A percentile compares a stretch with the other conserved stretches of the same genome.
Evolutionary conservation across 116 monocot species (phyloP).

Genomic region (Trichopus zeylanicus): DNA sequence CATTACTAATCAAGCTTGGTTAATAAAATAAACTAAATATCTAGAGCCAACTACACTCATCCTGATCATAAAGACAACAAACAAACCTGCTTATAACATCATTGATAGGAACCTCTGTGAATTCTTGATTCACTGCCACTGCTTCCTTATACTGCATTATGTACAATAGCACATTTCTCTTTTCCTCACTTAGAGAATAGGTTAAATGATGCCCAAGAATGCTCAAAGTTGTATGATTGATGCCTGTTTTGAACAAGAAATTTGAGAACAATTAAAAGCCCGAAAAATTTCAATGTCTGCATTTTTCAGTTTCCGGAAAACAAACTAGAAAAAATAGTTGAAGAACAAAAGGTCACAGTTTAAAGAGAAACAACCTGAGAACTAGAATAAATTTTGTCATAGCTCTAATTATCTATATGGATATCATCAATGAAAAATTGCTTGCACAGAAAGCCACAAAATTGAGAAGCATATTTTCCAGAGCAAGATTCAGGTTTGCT

Average conservation of each 20-base stretch:
- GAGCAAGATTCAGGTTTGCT: too few species aligned
- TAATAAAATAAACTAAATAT: not conserved
- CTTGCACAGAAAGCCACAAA: too few species aligned
- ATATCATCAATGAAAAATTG: too few species aligned
- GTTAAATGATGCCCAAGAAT: constrained; percentile 29
- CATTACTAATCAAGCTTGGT: not conserved
- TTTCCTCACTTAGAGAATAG: constrained; percentile 45
- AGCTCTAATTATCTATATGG: too few species aligned
- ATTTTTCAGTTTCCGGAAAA: not conserved
- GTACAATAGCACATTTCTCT: constrained; percentile 35
- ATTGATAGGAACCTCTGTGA: constrained; percentile 39
- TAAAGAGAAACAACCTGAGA: too few species aligned
- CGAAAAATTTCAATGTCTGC: not conserved
- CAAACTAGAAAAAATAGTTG: not conserved
- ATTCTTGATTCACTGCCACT: not conserved
- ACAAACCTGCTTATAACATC: constrained; percentile 36
- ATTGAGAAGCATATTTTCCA: too few species aligned
- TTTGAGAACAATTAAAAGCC: not conserved
- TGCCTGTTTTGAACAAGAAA: constrained; percentile 28
- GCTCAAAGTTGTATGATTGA: constrained; percentile 22
- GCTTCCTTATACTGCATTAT: constrained; percentile 35
- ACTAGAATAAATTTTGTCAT: too few species aligned
- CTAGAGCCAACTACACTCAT: not conserved
- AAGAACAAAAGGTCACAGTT: too few species aligned
- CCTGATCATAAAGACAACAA: not conserved